Evolutionary conservation across 2,329 filamentous ascomycete species (phyloP).

Genomic region (Pseudovirgaria hyperparasitica): DNA sequence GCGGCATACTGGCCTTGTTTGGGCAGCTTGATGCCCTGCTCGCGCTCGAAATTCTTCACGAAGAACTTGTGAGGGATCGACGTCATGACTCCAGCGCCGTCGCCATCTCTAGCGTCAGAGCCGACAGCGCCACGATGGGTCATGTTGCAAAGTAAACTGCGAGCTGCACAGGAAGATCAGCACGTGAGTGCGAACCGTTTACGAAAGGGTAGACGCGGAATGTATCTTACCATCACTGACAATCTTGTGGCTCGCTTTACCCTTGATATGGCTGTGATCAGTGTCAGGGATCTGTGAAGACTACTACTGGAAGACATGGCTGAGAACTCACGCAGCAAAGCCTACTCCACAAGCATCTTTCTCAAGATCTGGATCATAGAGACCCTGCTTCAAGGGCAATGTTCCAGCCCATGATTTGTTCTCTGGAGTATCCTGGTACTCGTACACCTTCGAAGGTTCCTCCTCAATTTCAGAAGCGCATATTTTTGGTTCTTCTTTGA

Average conservation of each 20-base stretch:
- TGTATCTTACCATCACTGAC: slow-evolving; percentile 84
- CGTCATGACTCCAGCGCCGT: slow-evolving; percentile 98
- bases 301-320: slow-evolving; percentile 1
- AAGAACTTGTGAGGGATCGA: slow-evolving; percentile 98
- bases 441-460: slow-evolving; percentile 53
- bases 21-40: slow-evolving; percentile 78
- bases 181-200: slow-evolving; percentile 11
- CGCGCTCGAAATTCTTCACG: slow-evolving; percentile 91
- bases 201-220: slow-evolving; percentile 3
- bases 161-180: slow-evolving; percentile 42
- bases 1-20: slow-evolving; percentile 88
- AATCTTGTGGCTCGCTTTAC: slow-evolving; percentile 93
- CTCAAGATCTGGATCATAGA: slow-evolving; percentile 91
- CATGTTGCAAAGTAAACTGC: slow-evolving; percentile 98
- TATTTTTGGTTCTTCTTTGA: slow-evolving; percentile 37
- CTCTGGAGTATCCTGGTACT: slow-evolving; percentile 65
- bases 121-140: slow-evolving; percentile 97
- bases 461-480: slow-evolving; percentile 39
- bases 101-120: slow-evolving; percentile 93
- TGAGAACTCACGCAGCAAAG: slow-evolving; percentile 72
- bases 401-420: slow-evolving; percentile 92
- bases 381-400: slow-evolving; percentile 93
- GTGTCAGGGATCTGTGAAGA: slow-evolving; percentile 11
- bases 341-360: slow-evolving; percentile 99
- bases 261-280: slow-evolving; percentile 82